A percentile compares a stretch with the other conserved stretches of the same genome.
These are phyloP conservation scores for Phascolomyces articulosus DNA, from an alignment of 371 early-diverging fungal species.

Conservation along the genomic window DNA sequence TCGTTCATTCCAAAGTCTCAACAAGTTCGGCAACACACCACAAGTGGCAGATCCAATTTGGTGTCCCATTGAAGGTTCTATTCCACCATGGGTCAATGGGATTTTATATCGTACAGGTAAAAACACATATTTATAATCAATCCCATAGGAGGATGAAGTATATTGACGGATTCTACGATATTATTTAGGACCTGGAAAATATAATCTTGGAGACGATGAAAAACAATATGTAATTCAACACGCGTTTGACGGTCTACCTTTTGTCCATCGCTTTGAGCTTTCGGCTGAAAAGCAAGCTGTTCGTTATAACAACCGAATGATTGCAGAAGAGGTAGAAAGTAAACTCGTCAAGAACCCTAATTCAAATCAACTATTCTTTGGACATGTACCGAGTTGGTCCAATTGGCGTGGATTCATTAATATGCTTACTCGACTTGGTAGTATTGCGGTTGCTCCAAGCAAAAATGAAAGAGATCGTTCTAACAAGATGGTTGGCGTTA, in stretches of 20 bases:
- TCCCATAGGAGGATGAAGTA: too few species aligned
- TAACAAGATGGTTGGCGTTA: conserved; percentile 46
- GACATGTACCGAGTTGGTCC: conserved; percentile 12
- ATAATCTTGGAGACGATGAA: conserved; percentile 32
- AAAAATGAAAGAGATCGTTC: conserved; percentile 15
- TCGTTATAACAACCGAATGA: conserved; percentile 33
- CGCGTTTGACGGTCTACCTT: conserved; percentile 48
- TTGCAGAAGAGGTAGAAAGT: conserved; percentile 17
- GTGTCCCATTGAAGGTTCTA: conserved; percentile 37
- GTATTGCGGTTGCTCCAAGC: not conserved
- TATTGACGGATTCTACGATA: too few species aligned
- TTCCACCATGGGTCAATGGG: conserved; percentile 48
- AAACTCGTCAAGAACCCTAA: not conserved
- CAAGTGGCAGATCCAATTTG: conserved; percentile 40
- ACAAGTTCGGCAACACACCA: conserved; percentile 27
- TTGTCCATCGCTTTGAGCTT: conserved; percentile 42
- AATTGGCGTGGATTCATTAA: not conserved
- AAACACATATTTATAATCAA: too few species aligned
- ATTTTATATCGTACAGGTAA: conserved; percentile 47
- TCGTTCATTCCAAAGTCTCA: not conserved
- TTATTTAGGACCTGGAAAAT: conserved; percentile 46
- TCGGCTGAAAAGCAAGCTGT: conserved; percentile 22
- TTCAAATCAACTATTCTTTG: conserved; percentile 24
- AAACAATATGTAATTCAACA: conserved; percentile 31
- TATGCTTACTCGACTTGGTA: not conserved